Base-by-base conservation (phyloP, 495 filamentous ascomycete species). In the Xanthoparmelia taractica region DNA sequence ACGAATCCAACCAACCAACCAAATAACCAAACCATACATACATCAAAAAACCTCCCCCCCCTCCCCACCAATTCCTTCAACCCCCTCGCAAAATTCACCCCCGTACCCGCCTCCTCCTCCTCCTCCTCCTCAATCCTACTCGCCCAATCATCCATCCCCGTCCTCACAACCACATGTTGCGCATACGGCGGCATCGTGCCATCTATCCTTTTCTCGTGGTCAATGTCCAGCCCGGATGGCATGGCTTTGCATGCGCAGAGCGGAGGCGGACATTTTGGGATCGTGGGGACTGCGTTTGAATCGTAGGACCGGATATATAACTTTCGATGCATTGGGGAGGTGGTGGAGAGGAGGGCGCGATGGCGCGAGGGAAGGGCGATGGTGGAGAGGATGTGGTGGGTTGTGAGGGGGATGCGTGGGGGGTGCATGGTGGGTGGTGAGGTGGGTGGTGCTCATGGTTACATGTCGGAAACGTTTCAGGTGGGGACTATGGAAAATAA, bases 111-210 rank as follows among this genome's bases (percentile, higher is more conserved):
- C 11, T 67, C 65, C 23, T 73, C 52, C 33, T 76, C 81, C 56
- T 63, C 62, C 59, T 88, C 83, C 80, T 96, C 72, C 73, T 87
- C 77, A 71, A 92, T 86, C 48, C 78, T 77, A 71, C 79, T 83
- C 23, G 80, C 80, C 94, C 94, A 98, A 72, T 97, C 89, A 27
- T 77, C 69, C 62, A 84, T 81, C 11, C 90, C 91, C 1, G 92
- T 96, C 63, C 84, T 89, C 20, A 97, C 78, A 4, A 98, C 71
- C 6, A 97, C 79, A 60, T 97, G 92, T 66, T 91, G 85, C 23
- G 84, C 79, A 72, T 96, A 94, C n/a, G 77, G 73, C 7, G 88
- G 80, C 76, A 96, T 89, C 6, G 90, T 87, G 23, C 86, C 85
- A 68, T 85, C 85, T 52, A 97, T 73, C 5, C 81, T 75, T 59